These are phyloP conservation scores for Aureobasidium sp. DNA, from an alignment of 2,329 filamentous ascomycete genomes.

Conservation along the genomic window DNA sequence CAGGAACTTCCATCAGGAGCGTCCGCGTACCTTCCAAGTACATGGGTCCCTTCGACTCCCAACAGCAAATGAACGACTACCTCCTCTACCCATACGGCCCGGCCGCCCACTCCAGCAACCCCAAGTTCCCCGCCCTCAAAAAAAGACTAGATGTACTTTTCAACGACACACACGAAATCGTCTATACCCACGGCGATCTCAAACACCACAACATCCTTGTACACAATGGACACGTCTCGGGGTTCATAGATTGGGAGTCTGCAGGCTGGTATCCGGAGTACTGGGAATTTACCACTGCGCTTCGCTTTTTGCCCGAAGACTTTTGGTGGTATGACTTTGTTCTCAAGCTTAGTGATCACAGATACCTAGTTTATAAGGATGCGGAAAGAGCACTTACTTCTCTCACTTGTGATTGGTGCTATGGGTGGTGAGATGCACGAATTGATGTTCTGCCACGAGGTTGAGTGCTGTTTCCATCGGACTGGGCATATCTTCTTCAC, in stretches of 20 bases:
- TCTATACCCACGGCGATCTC: constrained; percentile 46
- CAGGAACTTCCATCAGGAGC: background rate
- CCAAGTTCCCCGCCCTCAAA: background rate
- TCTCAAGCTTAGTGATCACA: background rate
- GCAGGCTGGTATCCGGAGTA: constrained; percentile 42
- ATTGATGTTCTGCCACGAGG: too few relatives aligned
- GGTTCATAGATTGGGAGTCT: constrained; percentile 40
- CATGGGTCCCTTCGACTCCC: background rate
- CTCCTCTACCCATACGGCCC: background rate
- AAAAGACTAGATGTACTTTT: background rate
- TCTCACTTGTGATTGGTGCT: too few relatives aligned
- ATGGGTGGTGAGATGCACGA: too few relatives aligned
- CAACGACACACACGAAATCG: constrained; percentile 11
- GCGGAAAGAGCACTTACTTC: background rate
- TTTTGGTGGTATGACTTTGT: background rate
- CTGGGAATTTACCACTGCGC: constrained; percentile 36
- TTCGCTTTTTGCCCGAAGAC: background rate
- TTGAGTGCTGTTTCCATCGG: too few relatives aligned
- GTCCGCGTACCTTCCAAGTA: background rate
- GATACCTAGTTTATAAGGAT: background rate
- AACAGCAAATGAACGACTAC: background rate
- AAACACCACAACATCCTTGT: constrained; percentile 37
- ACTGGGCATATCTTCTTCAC: too few relatives aligned
- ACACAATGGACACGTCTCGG: constrained; percentile 33
- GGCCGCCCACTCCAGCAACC: background rate